Evolutionary conservation across 192 early-diverging fungal genomes (phyloP).

Genomic region (Rhizoclosmatium sp.): DNA sequence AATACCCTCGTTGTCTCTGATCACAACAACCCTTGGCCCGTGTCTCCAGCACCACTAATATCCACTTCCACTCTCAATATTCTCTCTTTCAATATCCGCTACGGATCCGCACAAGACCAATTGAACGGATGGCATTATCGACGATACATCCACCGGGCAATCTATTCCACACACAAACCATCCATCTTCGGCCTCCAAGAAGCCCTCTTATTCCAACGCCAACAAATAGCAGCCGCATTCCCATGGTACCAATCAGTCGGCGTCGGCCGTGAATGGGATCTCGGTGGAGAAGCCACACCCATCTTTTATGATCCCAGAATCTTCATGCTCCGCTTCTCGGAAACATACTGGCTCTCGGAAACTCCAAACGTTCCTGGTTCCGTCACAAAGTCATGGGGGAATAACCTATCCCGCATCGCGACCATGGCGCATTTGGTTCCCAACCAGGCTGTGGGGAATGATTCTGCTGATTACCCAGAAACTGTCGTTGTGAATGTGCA

Average conservation of each 20-base stretch:
- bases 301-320: constrained; percentile 1
- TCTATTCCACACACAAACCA: not conserved
- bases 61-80: not conserved
- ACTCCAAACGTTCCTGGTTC: constrained; percentile 16
- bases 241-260: constrained; percentile 16
- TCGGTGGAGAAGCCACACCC: constrained; percentile 12
- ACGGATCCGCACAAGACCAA: not conserved
- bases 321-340: constrained; percentile 9
- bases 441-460: not conserved
- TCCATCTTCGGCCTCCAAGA: constrained; percentile 15
- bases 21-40: not conserved
- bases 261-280: constrained; percentile 1
- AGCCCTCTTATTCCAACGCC: constrained; percentile 13
- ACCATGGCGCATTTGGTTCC: constrained; percentile 10
- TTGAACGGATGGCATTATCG: constrained; percentile 12
- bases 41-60: not conserved
- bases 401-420: not conserved
- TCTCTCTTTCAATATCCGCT: constrained; percentile 8
- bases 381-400: constrained; percentile 15
- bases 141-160: not conserved
- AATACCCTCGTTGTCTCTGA: not conserved
- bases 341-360: constrained; percentile 16
- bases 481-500: constrained; percentile 13
- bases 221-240: constrained; percentile 7
- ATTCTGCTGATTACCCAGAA: not conserved